These are phyloP conservation scores for Sonneratia caseolaris DNA, from an alignment of 345 rosid species.

Conservation along the genomic window DNA sequence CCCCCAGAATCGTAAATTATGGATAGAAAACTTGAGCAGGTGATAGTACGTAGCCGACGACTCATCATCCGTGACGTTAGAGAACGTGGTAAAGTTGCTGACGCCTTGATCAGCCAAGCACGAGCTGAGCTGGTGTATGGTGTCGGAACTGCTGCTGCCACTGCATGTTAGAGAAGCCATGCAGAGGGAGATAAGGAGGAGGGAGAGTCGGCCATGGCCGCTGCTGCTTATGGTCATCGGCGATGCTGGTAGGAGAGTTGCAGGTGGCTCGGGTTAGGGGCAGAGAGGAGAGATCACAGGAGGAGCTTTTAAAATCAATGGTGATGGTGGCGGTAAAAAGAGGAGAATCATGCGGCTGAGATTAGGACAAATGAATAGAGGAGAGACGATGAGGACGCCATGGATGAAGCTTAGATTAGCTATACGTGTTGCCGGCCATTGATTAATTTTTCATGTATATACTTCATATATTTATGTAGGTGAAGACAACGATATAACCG, in stretches of 20 bases:
- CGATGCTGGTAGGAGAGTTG: background rate
- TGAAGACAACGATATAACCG: background rate
- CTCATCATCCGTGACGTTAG: constrained; percentile 10
- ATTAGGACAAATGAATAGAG: constrained; percentile 4
- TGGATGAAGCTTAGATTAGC: background rate
- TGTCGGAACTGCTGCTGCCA: background rate
- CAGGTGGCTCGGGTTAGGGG: background rate
- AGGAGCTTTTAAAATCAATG: background rate
- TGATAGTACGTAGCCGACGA: constrained; percentile 19
- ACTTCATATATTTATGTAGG: background rate
- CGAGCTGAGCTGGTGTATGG: constrained; percentile 14
- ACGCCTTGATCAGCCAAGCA: constrained; percentile 28
- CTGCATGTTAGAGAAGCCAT: background rate
- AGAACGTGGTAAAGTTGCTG: constrained; percentile 36
- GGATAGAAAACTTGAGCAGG: constrained; percentile 36
- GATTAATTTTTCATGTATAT: background rate
- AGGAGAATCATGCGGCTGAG: background rate
- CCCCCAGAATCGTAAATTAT: constrained; percentile 33
- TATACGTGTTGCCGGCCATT: background rate
- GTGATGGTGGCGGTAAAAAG: background rate
- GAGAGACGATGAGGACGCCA: background rate
- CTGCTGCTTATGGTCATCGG: background rate
- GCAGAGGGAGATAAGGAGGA: background rate
- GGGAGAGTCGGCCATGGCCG: background rate
- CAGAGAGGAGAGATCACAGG: too few relatives aligned